Evolutionary conservation across 1,284 basidiomycete species (phyloP).

Genomic region (Sphagnurus paluster): DNA sequence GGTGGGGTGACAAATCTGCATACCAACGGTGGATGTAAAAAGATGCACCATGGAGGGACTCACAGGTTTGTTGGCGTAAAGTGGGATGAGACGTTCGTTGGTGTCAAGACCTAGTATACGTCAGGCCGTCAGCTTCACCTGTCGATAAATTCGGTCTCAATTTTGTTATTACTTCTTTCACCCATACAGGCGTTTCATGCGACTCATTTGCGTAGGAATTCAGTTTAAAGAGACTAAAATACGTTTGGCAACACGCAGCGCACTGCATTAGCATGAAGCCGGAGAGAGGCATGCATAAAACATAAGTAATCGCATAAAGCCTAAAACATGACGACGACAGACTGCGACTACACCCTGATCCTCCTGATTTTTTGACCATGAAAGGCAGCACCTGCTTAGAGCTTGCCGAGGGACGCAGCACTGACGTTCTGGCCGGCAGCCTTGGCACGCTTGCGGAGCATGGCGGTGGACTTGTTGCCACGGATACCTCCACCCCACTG

Average conservation of each 20-base stretch:
- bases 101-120: no score
- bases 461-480: constrained; percentile 91
- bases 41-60: no score
- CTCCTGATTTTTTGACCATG: constrained; percentile 9
- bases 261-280: constrained; percentile 20
- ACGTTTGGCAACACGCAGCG: constrained; percentile 15
- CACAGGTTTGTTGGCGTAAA: no score
- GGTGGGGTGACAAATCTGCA: no score
- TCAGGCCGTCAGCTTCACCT: no score
- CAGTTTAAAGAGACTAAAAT: no score
- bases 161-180: no score
- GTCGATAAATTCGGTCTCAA: background rate
- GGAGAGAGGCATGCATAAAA: constrained; percentile 15
- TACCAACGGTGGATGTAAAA: no score
- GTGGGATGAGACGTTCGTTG: no score
- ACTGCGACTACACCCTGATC: constrained; percentile 7
- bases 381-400: constrained; percentile 42
- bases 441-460: constrained; percentile 94
- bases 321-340: constrained; percentile 16
- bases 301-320: constrained; percentile 10
- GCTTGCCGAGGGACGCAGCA: constrained; percentile 60
- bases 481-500: constrained; percentile 97
- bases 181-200: background rate
- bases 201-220: background rate
- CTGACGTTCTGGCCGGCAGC: constrained; percentile 70